phyloP scores from a whole-genome alignment of 495 filamentous ascomycete species.

The Daldinia concentrica region DNA sequence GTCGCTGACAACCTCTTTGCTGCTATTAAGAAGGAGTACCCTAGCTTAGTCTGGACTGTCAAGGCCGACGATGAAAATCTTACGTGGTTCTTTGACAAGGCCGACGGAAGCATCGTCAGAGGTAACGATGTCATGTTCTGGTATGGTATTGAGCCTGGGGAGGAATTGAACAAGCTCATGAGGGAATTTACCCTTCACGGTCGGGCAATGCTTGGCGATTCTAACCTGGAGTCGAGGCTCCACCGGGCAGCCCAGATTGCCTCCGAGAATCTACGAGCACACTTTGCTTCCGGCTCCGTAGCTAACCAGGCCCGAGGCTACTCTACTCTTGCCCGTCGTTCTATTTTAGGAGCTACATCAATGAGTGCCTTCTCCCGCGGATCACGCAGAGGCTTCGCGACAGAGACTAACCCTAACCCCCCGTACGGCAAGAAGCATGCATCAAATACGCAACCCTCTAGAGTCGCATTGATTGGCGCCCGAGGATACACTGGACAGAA shows the following conservation, averaged over 20 bases:
- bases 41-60: constrained; percentile 95
- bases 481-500: constrained; percentile 97
- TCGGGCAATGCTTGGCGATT: constrained; percentile 87
- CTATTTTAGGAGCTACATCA: constrained; percentile 33
- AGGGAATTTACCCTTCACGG: constrained; percentile 86
- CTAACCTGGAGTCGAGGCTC: constrained; percentile 86
- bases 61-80: constrained; percentile 97
- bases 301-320: constrained; percentile 46
- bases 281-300: constrained; percentile 44
- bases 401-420: constrained; percentile 88
- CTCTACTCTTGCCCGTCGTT: constrained; percentile 41
- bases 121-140: constrained; percentile 95
- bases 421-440: constrained; percentile 94
- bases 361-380: constrained; percentile 26
- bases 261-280: constrained; percentile 54
- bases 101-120: constrained; percentile 86
- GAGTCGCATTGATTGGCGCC: constrained; percentile 91
- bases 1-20: constrained; percentile 98
- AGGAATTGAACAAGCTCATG: constrained; percentile 87
- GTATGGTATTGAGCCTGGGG: constrained; percentile 88
- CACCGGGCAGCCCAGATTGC: constrained; percentile 74
- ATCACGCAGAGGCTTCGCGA: constrained; percentile 35
- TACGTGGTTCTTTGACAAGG: constrained; percentile 98
- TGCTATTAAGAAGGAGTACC: constrained; percentile 89
- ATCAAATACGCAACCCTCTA: constrained; percentile 81